Evolutionary conservation across 345 rosid genomes (phyloP).

Genomic region (Stellera chamaejasme): DNA sequence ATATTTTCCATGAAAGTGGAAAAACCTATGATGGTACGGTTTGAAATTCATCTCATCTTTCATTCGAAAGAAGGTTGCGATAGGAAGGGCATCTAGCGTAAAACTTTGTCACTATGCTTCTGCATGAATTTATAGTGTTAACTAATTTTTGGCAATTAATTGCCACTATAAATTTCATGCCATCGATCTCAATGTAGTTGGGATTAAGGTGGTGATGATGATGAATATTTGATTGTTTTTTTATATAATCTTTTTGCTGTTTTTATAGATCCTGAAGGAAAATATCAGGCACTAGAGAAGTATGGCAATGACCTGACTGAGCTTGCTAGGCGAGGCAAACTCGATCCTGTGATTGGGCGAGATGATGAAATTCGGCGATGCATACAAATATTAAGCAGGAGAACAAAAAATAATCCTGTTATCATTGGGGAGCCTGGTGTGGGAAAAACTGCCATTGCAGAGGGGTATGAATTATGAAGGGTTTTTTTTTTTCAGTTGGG

Average conservation of each 20-base stretch:
- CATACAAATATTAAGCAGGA: conserved; percentile 81
- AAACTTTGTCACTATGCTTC: too few relatives aligned
- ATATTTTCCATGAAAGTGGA: too few relatives aligned
- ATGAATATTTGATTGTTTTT: not conserved
- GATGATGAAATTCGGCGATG: conserved; percentile 88
- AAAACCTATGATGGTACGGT: too few relatives aligned
- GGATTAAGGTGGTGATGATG: too few relatives aligned
- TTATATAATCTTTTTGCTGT: conserved; percentile 8
- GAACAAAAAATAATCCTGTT: conserved; percentile 93
- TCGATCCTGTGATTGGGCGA: conserved; percentile 89
- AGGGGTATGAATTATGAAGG: conserved; percentile 60
- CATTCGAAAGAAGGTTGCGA: too few relatives aligned
- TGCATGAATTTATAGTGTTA: too few relatives aligned
- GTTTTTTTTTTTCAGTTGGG: not conserved
- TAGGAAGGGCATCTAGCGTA: too few relatives aligned
- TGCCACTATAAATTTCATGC: too few relatives aligned
- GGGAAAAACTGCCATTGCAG: conserved; percentile 89
- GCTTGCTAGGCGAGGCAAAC: conserved; percentile 88
- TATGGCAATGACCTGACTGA: conserved; percentile 89
- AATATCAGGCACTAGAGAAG: conserved; percentile 72
- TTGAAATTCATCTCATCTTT: too few relatives aligned
- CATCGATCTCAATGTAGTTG: too few relatives aligned
- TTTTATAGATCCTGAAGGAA: conserved; percentile 71
- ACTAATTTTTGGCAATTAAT: too few relatives aligned
- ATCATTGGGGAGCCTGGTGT: conserved; percentile 97